Conservation (phyloP, 2,329 filamentous ascomycete genomes). For the Neurospora sp. region DNA sequence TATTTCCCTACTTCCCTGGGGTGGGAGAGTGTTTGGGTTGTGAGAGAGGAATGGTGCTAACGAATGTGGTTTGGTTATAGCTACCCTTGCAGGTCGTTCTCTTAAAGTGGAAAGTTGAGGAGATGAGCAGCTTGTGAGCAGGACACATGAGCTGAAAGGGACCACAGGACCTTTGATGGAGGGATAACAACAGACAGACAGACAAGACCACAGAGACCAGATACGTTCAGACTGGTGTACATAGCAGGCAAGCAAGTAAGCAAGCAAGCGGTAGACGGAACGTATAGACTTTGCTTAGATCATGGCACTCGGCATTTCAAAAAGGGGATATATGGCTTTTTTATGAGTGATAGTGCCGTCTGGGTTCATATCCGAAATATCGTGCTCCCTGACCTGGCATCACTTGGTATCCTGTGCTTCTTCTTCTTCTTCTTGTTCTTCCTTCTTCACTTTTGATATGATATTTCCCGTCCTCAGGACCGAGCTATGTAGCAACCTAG, state of each 20-base stretch:
- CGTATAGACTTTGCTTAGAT: neutral
- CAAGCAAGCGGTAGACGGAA: neutral
- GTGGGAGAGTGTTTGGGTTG: neutral
- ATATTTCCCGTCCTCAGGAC: neutral
- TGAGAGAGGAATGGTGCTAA: conserved; percentile 21
- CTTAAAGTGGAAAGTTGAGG: conserved; percentile 26
- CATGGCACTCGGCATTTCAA: neutral
- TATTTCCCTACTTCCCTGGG: neutral
- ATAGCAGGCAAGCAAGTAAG: neutral
- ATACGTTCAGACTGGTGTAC: neutral
- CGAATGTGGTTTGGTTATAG: conserved; percentile 25
- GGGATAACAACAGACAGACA: conserved; percentile 3
- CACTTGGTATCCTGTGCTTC: neutral
- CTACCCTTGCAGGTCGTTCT: conserved; percentile 56
- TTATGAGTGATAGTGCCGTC: neutral
- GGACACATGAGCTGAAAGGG: conserved; percentile 17
- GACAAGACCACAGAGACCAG: neutral
- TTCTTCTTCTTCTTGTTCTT: neutral
- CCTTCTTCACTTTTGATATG: neutral
- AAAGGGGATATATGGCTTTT: too few species aligned
- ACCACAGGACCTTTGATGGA: neutral
- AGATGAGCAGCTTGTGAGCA: conserved; percentile 6
- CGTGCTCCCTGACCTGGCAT: neutral
- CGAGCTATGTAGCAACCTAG: neutral
- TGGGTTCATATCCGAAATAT: neutral